Conservation (phyloP, 371 early-diverging fungal species). For the Haplosporangium sp. region DNA sequence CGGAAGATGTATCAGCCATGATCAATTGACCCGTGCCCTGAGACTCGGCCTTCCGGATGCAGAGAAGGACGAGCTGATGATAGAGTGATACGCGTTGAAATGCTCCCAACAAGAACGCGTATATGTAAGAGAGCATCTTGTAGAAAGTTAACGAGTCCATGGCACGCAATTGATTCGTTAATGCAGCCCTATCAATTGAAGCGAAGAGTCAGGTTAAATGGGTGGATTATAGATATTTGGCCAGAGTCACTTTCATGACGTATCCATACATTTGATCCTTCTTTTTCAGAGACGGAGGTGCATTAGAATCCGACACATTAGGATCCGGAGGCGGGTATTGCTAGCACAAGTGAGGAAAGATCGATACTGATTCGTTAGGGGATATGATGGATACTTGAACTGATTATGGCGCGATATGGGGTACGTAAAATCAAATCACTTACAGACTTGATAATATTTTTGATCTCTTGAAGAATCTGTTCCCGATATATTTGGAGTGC, state of each 20-base stretch:
- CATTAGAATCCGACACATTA: slow-evolving; percentile 26
- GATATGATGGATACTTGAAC: too few species aligned
- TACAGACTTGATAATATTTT: slow-evolving; percentile 79
- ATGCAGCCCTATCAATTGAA: slow-evolving; percentile 27
- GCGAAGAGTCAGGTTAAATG: too few species aligned
- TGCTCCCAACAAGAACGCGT: slow-evolving; percentile 71
- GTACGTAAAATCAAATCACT: too few species aligned
- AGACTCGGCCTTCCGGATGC: slow-evolving; percentile 65
- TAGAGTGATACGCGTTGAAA: slow-evolving; percentile 71
- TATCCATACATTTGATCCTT: slow-evolving; percentile 61
- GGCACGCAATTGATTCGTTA: slow-evolving; percentile 64
- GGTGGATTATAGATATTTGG: too few species aligned
- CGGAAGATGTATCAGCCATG: slow-evolving; percentile 49
- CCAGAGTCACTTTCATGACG: too few species aligned
- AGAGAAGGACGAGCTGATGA: slow-evolving; percentile 63
- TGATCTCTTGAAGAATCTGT: slow-evolving; percentile 76
- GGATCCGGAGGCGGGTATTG: slow-evolving; percentile 58
- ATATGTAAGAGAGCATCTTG: slow-evolving; percentile 76
- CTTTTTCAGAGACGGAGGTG: slow-evolving; percentile 42
- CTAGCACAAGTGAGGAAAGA: slow-evolving; percentile 24
- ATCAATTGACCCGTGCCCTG: slow-evolving; percentile 52
- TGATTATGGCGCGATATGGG: too few species aligned
- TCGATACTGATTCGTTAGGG: too few species aligned
- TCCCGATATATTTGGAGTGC: slow-evolving; percentile 83
- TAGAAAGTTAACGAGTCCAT: slow-evolving; percentile 89